Evolutionary conservation across 1,139 yeast genomes (phyloP), one percentile per base, ranked within the genome.

Genomic region (Geotrichum histeridarum): DNA sequence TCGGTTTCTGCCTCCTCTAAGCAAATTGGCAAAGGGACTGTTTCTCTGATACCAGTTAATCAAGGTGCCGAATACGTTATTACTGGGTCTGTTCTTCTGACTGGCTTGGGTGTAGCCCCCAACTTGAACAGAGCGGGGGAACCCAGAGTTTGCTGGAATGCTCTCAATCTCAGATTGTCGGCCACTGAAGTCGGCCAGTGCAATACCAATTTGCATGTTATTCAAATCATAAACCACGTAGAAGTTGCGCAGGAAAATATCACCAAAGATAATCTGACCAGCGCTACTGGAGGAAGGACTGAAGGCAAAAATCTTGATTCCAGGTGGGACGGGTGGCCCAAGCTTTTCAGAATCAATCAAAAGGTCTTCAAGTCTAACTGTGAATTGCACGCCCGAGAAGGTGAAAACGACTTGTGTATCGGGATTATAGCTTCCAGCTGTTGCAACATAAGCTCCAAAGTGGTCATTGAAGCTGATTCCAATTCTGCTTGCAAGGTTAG

Each of bases 211-310:
- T 51, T 64, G 64, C 35, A 61, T 57, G 46, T 58, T 45, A 12
- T 51, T 61, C 38, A 57, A 31, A 49, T 66, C 69, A 50, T 63
- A 65, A 8, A 64, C 67, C 15, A 63, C 60, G 45, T 65, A 66
- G 46, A 66, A 59, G 30, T 60, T 60, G 32, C 67, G 55, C 50
- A 66, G 52, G 49, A 65, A 63, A 12, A 61, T 63, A 42, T 65
- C 67, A n/a, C 69, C 69, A 22, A 66, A 51, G 33, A 66, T 58
- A 38, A 62, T 53, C 32, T 59, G 57, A 32, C 57, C 48, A 14
- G 57, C 55, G 35, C 57, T 58, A 11, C 53, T 51, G n/a, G 63
- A 59, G 4, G 63, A 48, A 6, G 61, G 57, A 22, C 54, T 42
- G 50, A 63, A 63, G 1, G 66, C 66, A 42, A 62, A 59, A 6